Percentiles rank a stretch among this genome's conserved stretches.
phyloP scores from a whole-genome alignment of 331 rosid species.

The Saraca asoca region DNA sequence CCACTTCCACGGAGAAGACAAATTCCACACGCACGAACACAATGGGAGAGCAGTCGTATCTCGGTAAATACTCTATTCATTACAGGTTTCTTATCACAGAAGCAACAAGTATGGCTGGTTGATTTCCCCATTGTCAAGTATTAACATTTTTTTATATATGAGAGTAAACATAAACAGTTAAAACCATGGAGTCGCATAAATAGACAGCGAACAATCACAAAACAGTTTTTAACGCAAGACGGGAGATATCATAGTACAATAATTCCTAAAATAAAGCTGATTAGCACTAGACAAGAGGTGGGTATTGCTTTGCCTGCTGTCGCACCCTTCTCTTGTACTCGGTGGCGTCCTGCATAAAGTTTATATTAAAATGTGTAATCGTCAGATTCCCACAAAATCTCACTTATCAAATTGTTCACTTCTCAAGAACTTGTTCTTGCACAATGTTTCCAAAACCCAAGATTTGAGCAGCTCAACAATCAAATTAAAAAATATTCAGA shows the following conservation, averaged over 20 bases:
- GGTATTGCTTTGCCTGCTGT: conserved; percentile 90
- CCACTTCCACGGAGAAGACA: too few relatives aligned
- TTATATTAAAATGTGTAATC: background rate
- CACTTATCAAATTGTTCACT: background rate
- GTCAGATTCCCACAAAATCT: background rate
- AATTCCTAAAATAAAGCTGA: conserved; percentile 37
- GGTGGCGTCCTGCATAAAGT: conserved; percentile 63
- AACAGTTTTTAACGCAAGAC: conserved; percentile 39
- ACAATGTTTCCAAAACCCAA: conserved; percentile 17
- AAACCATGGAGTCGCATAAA: conserved; percentile 41
- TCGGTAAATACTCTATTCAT: too few relatives aligned
- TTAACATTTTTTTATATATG: conserved; percentile 50
- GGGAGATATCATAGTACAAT: conserved; percentile 42
- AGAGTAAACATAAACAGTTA: conserved; percentile 38
- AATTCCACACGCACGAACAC: too few relatives aligned
- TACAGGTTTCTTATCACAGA: too few relatives aligned
- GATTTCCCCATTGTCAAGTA: conserved; percentile 39
- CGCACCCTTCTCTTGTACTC: conserved; percentile 88
- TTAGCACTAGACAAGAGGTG: conserved; percentile 66
- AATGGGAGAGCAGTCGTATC: too few relatives aligned
- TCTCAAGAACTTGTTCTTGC: conserved; percentile 17
- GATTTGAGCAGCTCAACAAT: conserved; percentile 3
- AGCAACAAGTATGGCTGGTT: conserved; percentile 46
- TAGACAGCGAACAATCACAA: conserved; percentile 42
- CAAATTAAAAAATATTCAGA: conserved; percentile 8